A percentile compares a stretch with the other conserved stretches of the same genome.
Evolutionary conservation across 495 filamentous ascomycete genomes (phyloP).

Genomic region (Penicillium antarcticum): DNA sequence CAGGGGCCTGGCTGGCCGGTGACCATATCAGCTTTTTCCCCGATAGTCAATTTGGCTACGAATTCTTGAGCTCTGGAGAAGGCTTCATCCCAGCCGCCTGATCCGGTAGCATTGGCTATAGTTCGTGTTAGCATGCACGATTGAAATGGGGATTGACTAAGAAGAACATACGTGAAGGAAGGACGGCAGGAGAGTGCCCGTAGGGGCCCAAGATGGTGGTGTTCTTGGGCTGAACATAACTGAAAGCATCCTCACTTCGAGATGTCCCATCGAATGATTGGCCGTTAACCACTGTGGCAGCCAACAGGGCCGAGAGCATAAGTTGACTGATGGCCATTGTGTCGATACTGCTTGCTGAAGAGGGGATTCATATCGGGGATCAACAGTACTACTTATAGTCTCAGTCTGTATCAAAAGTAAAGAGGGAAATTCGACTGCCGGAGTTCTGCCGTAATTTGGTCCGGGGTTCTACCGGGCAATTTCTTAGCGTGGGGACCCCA

Average conservation of each 20-base stretch:
- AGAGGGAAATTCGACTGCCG: too few species aligned
- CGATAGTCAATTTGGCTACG: slow-evolving; percentile 68
- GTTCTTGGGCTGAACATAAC: slow-evolving; percentile 23
- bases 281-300: background rate
- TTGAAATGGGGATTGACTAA: background rate
- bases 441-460: too few species aligned
- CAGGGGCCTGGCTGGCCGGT: slow-evolving; percentile 70
- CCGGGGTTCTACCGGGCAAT: too few species aligned
- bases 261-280: background rate
- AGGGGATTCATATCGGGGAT: too few species aligned
- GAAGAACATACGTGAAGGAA: slow-evolving; percentile 20
- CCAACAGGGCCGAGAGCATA: slow-evolving; percentile 2
- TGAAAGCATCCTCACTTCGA: slow-evolving; percentile 11
- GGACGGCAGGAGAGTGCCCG: slow-evolving; percentile 19
- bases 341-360: too few species aligned
- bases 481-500: too few species aligned
- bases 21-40: slow-evolving; percentile 82
- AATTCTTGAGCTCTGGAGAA: slow-evolving; percentile 66
- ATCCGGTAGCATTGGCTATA: slow-evolving; percentile 28
- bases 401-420: too few species aligned
- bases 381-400: too few species aligned
- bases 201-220: slow-evolving; percentile 22
- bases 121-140: background rate
- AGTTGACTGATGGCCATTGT: background rate
- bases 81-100: slow-evolving; percentile 65